Conservation (phyloP, 192 early-diverging fungal genomes). For the Gryganskiella cystojenkinii region DNA sequence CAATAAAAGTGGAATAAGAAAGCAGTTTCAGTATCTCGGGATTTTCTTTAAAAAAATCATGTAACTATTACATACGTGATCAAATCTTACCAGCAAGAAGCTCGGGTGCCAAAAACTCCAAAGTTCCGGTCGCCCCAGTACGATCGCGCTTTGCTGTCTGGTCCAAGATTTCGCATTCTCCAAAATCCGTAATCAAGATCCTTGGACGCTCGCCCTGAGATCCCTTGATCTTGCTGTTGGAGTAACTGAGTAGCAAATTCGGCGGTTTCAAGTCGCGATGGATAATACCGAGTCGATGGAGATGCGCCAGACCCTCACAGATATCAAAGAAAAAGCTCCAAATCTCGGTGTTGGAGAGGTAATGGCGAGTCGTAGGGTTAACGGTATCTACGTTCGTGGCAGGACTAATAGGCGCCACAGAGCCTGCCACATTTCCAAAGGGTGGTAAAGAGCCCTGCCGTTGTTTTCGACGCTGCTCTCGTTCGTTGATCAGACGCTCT, state of each 20-base stretch:
- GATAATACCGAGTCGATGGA: conserved; percentile 90
- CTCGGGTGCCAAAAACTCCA: conserved; percentile 96
- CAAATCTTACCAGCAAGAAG: conserved; percentile 56
- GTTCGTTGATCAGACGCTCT: conserved; percentile 7
- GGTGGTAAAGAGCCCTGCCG: not conserved
- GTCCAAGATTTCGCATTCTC: conserved; percentile 92
- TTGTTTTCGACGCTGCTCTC: not conserved
- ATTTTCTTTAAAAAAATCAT: not conserved
- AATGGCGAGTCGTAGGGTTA: too few species aligned
- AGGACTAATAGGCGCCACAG: too few species aligned
- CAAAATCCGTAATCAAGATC: conserved; percentile 95
- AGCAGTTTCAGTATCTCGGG: not conserved
- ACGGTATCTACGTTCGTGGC: too few species aligned
- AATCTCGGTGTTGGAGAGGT: conserved; percentile 75
- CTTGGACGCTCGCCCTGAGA: conserved; percentile 67
- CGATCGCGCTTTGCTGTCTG: conserved; percentile 75
- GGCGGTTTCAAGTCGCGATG: conserved; percentile 96
- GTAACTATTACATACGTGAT: not conserved
- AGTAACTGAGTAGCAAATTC: conserved; percentile 88
- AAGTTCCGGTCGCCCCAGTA: conserved; percentile 93
- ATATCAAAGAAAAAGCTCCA: conserved; percentile 92
- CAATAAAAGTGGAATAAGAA: not conserved
- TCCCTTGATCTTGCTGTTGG: conserved; percentile 53
- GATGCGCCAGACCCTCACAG: conserved; percentile 87
- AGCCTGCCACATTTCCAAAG: too few species aligned